Evolutionary conservation across 768 basidiomycete species (phyloP).

Genomic region (Astraeus odoratus): DNA sequence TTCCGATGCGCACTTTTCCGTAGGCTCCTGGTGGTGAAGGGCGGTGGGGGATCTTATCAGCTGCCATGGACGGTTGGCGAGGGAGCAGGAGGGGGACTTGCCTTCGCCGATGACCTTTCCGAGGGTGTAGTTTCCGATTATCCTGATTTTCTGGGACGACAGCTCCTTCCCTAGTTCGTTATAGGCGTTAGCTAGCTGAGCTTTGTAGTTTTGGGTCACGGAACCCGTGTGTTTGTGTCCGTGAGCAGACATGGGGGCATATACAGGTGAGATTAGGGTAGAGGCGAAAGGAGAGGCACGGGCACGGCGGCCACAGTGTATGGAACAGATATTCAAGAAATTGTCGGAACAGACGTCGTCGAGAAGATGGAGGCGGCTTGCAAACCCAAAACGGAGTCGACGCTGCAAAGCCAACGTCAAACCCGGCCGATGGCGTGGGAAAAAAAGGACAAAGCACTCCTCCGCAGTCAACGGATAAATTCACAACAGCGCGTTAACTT

Average conservation of each 20-base stretch:
- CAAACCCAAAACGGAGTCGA: neutral
- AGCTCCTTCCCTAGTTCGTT: slow-evolving; percentile 96
- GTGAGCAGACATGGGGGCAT: slow-evolving; percentile 39
- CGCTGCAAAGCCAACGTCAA: neutral
- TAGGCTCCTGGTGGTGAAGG: slow-evolving; percentile 76
- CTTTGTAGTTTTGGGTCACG: slow-evolving; percentile 70
- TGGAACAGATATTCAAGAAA: slow-evolving; percentile 11
- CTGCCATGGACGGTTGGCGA: slow-evolving; percentile 5
- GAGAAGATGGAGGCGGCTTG: neutral
- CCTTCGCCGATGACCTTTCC: slow-evolving; percentile 96
- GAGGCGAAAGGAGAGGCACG: slow-evolving; percentile 29
- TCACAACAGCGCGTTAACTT: no score
- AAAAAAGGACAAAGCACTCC: neutral
- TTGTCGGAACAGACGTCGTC: slow-evolving; percentile 3
- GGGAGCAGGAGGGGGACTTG: slow-evolving; percentile 28
- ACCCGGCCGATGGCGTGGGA: neutral
- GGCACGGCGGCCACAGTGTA: slow-evolving; percentile 26
- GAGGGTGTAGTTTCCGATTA: slow-evolving; percentile 91
- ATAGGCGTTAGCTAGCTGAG: slow-evolving; percentile 90
- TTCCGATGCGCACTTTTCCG: slow-evolving; percentile 92
- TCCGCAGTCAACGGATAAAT: no score
- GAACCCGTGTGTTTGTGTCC: slow-evolving; percentile 59
- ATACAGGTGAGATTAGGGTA: slow-evolving; percentile 24
- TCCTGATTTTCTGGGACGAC: slow-evolving; percentile 81
- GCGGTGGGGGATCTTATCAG: slow-evolving; percentile 22